Evolutionary conservation across 2,329 filamentous ascomycete species (phyloP).

Genomic region (Botrytis deweyae): DNA sequence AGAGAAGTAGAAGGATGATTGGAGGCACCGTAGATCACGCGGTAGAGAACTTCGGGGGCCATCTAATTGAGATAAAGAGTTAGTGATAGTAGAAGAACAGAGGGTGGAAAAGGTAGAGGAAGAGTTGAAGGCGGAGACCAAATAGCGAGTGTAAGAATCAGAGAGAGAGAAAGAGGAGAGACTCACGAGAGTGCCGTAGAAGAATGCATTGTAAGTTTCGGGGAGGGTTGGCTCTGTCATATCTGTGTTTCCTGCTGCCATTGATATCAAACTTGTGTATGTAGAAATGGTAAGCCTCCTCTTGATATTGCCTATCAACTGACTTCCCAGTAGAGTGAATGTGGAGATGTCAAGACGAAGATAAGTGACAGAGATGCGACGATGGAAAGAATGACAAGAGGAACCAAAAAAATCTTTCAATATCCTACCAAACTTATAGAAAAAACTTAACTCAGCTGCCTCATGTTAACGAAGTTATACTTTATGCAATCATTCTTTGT

Average conservation of each 20-base stretch:
- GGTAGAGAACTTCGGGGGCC: slow-evolving; percentile 83
- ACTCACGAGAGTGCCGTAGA: slow-evolving; percentile 28
- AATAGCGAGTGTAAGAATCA: background rate
- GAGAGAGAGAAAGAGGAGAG: background rate
- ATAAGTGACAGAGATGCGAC: background rate
- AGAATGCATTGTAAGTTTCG: slow-evolving; percentile 29
- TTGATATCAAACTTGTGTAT: background rate
- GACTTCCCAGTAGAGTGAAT: background rate
- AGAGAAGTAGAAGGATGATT: slow-evolving; percentile 48
- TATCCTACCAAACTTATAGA: background rate
- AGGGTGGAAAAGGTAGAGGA: background rate
- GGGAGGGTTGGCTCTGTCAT: slow-evolving; percentile 24
- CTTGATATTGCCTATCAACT: background rate
- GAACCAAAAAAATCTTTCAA: background rate
- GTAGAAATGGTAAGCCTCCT: background rate
- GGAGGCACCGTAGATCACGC: slow-evolving; percentile 65
- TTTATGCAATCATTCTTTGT: slow-evolving; percentile 1
- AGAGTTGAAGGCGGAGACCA: slow-evolving; percentile 1
- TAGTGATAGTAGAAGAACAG: background rate
- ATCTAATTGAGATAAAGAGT: slow-evolving; percentile 49
- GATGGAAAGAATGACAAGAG: background rate
- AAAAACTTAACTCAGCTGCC: background rate
- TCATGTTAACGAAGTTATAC: background rate
- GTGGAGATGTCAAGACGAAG: background rate
- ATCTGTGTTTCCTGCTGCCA: background rate